These are phyloP conservation scores for Coemansia sp. DNA, from an alignment of 192 early-diverging fungal species.

Conservation along the genomic window DNA sequence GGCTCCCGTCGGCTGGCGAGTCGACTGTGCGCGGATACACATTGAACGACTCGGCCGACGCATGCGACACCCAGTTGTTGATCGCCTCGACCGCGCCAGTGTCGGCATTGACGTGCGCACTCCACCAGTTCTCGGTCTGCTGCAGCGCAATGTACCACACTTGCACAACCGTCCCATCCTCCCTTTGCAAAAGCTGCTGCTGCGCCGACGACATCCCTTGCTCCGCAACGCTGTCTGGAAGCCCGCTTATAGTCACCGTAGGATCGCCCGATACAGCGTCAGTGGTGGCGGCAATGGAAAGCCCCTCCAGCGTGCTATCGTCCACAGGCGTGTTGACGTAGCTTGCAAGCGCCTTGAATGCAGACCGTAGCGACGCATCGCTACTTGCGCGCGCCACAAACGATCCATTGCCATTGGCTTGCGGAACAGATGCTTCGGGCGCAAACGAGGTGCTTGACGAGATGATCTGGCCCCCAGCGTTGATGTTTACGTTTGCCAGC, in stretches of 20 bases:
- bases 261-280: neutral
- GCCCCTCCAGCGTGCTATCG: neutral
- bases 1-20: conserved; percentile 72
- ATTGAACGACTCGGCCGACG: conserved; percentile 67
- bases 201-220: conserved; percentile 50
- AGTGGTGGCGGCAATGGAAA: neutral
- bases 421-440: neutral
- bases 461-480: conserved; percentile 60
- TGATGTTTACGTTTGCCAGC: conserved; percentile 82
- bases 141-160: conserved; percentile 84
- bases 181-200: conserved; percentile 66
- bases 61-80: conserved; percentile 73
- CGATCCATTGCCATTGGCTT: neutral
- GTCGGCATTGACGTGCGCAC: conserved; percentile 64
- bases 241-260: neutral
- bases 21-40: conserved; percentile 79
- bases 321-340: conserved; percentile 2
- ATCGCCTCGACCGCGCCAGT: conserved; percentile 67
- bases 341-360: neutral
- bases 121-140: conserved; percentile 76
- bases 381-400: neutral
- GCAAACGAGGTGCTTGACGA: conserved; percentile 74
- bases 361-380: neutral
- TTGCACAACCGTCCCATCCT: conserved; percentile 59
- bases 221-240: conserved; percentile 40